Conservation (phyloP, 2,329 filamentous ascomycete species). For the Ambrosiella beaveri region DNA sequence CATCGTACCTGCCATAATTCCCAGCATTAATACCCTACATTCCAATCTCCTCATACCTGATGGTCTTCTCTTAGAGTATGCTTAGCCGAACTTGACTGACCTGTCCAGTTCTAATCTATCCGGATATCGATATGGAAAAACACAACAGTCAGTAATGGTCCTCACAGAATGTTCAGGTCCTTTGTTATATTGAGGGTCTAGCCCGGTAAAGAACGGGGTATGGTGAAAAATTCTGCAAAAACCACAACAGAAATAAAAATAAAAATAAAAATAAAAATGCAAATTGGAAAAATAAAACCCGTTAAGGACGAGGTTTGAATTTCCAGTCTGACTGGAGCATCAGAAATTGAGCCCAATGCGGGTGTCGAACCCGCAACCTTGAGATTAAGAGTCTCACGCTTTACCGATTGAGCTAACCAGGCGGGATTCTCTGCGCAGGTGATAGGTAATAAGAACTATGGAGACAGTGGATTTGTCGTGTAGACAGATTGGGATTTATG, state of each 20-base stretch:
- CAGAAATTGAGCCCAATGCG: slow-evolving; percentile 17
- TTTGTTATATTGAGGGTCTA: background rate
- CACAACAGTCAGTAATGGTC: no score
- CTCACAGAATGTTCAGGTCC: no score
- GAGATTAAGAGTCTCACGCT: slow-evolving; percentile 52
- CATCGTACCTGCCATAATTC: no score
- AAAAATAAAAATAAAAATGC: no score
- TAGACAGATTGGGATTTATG: background rate
- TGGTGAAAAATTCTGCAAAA: background rate
- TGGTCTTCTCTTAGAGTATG: no score
- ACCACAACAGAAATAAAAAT: background rate
- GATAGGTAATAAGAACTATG: background rate
- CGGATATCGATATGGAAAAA: no score
- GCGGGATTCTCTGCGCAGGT: slow-evolving; percentile 16
- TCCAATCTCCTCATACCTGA: no score
- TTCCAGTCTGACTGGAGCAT: slow-evolving; percentile 12
- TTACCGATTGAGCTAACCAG: slow-evolving; percentile 53
- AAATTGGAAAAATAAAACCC: background rate
- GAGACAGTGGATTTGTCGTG: background rate
- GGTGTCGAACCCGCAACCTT: slow-evolving; percentile 27
- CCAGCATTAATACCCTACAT: no score
- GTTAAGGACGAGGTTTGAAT: slow-evolving; percentile 7
- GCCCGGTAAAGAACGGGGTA: background rate
- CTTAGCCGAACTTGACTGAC: no score
- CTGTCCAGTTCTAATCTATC: no score